Evolutionary conservation across 1,284 basidiomycete genomes (phyloP).

Genomic region (Boletus subluridellus): DNA sequence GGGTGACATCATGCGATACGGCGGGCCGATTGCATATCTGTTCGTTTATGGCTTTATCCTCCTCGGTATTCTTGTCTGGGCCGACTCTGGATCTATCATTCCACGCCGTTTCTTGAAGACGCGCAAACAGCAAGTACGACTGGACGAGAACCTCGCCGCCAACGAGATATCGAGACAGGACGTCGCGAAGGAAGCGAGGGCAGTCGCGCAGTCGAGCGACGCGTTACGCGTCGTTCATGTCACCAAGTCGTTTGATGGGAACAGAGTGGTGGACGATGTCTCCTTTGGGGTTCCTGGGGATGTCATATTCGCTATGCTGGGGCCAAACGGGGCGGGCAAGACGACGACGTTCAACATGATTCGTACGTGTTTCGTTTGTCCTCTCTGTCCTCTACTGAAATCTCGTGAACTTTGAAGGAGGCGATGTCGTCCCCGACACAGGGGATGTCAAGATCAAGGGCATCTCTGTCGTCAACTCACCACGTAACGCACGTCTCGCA

Average conservation of each 20-base stretch:
- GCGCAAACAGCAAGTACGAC: constrained; percentile 5
- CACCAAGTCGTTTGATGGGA: constrained; percentile 59
- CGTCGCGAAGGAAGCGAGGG: constrained; percentile 52
- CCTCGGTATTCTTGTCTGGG: constrained; percentile 56
- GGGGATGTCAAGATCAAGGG: constrained; percentile 68
- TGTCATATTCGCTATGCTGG: constrained; percentile 70
- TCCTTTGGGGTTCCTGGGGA: constrained; percentile 64
- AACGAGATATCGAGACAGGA: constrained; percentile 37
- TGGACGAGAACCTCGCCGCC: constrained; percentile 12
- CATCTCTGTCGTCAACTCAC: constrained; percentile 57
- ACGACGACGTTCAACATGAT: constrained; percentile 78
- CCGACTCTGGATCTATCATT: constrained; percentile 56
- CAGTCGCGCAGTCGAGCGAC: constrained; percentile 49
- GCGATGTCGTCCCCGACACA: constrained; percentile 56
- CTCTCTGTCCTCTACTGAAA: background rate
- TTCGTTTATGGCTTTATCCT: constrained; percentile 54
- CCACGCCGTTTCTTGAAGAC: constrained; percentile 30
- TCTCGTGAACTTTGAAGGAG: constrained; percentile 39
- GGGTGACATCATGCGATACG: constrained; percentile 58
- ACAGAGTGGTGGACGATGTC: constrained; percentile 69
- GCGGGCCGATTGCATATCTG: constrained; percentile 74
- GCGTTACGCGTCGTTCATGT: constrained; percentile 63
- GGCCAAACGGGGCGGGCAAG: constrained; percentile 80
- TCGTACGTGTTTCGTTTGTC: constrained; percentile 41
- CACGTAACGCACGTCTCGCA: constrained; percentile 58